Evolutionary conservation across 495 filamentous ascomycete species (phyloP), one percentile per base, ranked within the genome.

Genomic region (Xylaria castorea): DNA sequence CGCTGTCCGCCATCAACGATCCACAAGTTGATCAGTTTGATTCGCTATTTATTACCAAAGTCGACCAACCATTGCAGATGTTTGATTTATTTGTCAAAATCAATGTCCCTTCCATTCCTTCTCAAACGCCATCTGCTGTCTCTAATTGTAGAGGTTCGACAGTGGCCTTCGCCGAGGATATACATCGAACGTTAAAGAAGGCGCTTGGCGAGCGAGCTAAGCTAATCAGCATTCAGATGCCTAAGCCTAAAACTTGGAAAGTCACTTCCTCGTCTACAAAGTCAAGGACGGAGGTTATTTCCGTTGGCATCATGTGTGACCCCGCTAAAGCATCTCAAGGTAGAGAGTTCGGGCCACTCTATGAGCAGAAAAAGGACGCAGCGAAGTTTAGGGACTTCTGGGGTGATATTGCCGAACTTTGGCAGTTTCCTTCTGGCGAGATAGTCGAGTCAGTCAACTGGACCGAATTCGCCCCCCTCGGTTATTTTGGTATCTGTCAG

Each of bases 301-400:
- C 86, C 16, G 83, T 96, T 55, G 91, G 92, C 0, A 83, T 99
- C 44, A 76, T 92, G 22, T 87, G 97, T 42, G 85, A 97, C 78
- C 84, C 92, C 2, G 83, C 86, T 12, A 92, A 94, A 75, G 89
- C 90, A 66, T 82, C 86, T 57, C 90, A 94, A 27, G 84, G 88
- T 27, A 91, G 97, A 55, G 96, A 99, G 75, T 91, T 93, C 76
- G 96, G 96, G 3, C 96, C 96, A 2, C 78, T 90, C 0, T 93
- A 93, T 5, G 93, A 97, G 78, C 86, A 94, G 61, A 94, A 90
- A 78, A 87, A 88, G 68, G 87, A 89, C 74, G 89, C 91, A 42
- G 87, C 89, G 9, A 83, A 82, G 32, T 94, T 92, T 72, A 89
- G 90, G n/a, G 83, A 87, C 38, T 93, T 94, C 77, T 94, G 92